These are phyloP conservation scores for Blepharisma stoltei DNA, from an alignment of 73 alveolate genomes.

Conservation along the genomic window DNA sequence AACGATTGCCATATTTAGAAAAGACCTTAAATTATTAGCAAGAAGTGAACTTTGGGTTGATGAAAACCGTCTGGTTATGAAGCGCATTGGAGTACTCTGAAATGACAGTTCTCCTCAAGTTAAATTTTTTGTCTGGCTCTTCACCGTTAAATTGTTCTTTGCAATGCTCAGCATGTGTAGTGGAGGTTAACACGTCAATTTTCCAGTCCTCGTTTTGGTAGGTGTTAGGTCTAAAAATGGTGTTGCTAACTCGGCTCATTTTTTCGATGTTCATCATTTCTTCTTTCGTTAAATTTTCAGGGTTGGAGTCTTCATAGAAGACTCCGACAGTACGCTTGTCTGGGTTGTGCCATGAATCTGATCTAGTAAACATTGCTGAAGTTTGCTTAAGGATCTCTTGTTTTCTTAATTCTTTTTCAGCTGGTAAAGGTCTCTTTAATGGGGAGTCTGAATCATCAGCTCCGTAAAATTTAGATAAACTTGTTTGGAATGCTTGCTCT, in stretches of 20 bases:
- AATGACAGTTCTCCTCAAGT: slow-evolving; percentile 57
- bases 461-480: background rate
- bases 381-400: background rate
- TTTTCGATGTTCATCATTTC: slow-evolving; percentile 13
- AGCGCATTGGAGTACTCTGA: slow-evolving; percentile 71
- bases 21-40: background rate
- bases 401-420: background rate
- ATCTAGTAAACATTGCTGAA: background rate
- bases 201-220: slow-evolving; percentile 18
- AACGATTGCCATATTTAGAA: too few relatives aligned
- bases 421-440: slow-evolving; percentile 1
- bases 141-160: slow-evolving; percentile 20
- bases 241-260: slow-evolving; percentile 26
- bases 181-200: slow-evolving; percentile 2
- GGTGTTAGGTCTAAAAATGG: slow-evolving; percentile 7
- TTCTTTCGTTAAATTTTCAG: slow-evolving; percentile 1
- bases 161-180: slow-evolving; percentile 18
- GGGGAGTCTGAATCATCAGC: background rate
- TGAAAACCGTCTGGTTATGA: slow-evolving; percentile 67
- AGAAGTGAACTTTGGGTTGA: slow-evolving; percentile 57
- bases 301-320: background rate
- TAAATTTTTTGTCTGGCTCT: slow-evolving; percentile 39
- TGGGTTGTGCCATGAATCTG: slow-evolving; percentile 33
- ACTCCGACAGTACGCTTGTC: slow-evolving; percentile 29
- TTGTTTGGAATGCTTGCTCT: background rate